These are phyloP conservation scores for Fusarium sp. DNA, from an alignment of 2,329 filamentous ascomycete genomes.

Conservation along the genomic window DNA sequence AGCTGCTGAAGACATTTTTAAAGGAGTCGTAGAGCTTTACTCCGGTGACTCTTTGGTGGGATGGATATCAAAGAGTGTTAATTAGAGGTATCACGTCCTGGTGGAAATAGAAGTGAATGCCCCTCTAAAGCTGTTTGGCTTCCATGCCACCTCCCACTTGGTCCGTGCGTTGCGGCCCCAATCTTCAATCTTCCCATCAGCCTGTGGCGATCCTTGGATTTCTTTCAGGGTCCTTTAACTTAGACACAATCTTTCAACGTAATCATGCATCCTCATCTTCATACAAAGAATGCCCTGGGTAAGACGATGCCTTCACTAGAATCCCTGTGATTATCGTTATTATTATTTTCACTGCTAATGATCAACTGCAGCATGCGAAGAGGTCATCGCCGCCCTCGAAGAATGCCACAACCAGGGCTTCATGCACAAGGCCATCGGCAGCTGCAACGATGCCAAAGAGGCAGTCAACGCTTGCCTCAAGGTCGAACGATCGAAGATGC, in stretches of 20 bases:
- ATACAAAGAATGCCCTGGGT: conserved; percentile 94
- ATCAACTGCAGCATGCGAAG: conserved; percentile 84
- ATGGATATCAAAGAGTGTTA: conserved; percentile 35
- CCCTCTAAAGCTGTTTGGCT: conserved; percentile 41
- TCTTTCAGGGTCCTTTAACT: conserved; percentile 38
- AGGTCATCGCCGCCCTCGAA: conserved; percentile 93
- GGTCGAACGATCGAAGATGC: conserved; percentile 83
- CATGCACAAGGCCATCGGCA: conserved; percentile 89
- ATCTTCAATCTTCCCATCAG: conserved; percentile 27
- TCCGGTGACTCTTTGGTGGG: conserved; percentile 15
- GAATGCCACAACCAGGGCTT: conserved; percentile 96
- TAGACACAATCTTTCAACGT: conserved; percentile 20
- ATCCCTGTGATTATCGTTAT: too few relatives aligned
- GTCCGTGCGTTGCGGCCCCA: conserved; percentile 51
- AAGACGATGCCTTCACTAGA: conserved; percentile 41
- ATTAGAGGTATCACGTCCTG: conserved; percentile 2
- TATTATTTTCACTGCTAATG: conserved; percentile 32
- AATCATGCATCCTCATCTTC: conserved; percentile 96
- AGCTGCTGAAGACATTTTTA: conserved; percentile 62
- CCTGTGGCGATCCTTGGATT: conserved; percentile 37
- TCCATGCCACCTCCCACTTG: conserved; percentile 40
- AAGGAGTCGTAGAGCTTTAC: not conserved
- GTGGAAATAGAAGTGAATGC: conserved; percentile 36
- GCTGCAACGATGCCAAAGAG: conserved; percentile 89
- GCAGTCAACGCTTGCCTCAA: conserved; percentile 89